phyloP scores from a whole-genome alignment of 306 rosid species.

The Casuarina equisetifolia region DNA sequence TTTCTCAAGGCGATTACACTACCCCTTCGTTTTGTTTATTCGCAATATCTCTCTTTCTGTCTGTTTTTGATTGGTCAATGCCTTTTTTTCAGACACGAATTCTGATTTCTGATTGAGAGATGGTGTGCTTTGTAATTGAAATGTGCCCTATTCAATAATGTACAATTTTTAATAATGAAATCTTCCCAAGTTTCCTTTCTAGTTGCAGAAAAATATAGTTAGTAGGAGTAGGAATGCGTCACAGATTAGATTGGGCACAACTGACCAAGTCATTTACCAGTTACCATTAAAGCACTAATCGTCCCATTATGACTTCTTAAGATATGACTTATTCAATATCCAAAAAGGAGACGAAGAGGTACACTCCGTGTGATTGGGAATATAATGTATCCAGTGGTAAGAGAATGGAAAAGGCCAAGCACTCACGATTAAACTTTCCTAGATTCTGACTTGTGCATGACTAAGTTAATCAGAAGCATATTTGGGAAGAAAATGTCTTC shows the following conservation, averaged over 20 bases:
- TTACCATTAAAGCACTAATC: not conserved
- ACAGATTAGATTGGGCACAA: not conserved
- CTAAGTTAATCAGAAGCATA: not conserved
- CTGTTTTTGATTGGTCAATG: not conserved
- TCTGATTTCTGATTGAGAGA: too few relatives aligned
- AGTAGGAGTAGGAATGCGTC: not conserved
- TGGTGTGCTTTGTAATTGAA: not conserved
- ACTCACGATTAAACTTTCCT: not conserved
- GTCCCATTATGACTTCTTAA: not conserved
- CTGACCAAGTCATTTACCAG: not conserved
- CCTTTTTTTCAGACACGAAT: not conserved
- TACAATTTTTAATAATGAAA: not conserved
- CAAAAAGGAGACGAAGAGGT: not conserved
- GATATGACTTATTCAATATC: not conserved
- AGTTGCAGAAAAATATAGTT: not conserved
- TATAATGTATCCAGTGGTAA: not conserved
- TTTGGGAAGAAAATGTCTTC: too few relatives aligned
- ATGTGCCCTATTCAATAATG: not conserved
- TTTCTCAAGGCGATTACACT: not conserved
- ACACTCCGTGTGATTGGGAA: not conserved
- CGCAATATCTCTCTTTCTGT: not conserved
- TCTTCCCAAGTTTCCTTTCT: not conserved
- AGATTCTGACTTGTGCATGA: not conserved
- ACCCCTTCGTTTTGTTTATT: not conserved
- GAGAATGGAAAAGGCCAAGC: not conserved